phyloP scores from a whole-genome alignment of 2,329 filamentous ascomycete genomes.

The Aspergillus pseudoviridinutans region DNA sequence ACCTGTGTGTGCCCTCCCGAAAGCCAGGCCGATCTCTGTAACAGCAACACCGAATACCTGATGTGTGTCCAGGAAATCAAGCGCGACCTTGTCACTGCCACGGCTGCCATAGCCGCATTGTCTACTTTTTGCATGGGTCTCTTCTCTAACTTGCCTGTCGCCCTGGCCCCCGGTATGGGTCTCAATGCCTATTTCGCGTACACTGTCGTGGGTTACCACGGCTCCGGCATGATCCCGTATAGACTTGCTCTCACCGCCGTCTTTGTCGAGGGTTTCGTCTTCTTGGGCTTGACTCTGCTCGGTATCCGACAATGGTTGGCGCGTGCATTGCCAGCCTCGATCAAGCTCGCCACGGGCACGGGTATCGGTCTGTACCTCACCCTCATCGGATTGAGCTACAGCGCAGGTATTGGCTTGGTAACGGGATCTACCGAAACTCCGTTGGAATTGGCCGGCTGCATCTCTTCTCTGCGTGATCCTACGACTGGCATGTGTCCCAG shows the following conservation, averaged over 20 bases:
- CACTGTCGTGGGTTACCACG: conserved; percentile 73
- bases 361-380: conserved; percentile 78
- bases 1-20: conserved; percentile 67
- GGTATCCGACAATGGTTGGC: conserved; percentile 87
- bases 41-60: conserved; percentile 44
- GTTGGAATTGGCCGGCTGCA: conserved; percentile 71
- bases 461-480: conserved; percentile 42
- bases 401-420: conserved; percentile 75
- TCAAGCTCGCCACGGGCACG: conserved; percentile 81
- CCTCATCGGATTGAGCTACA: conserved; percentile 66
- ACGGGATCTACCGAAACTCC: conserved; percentile 66
- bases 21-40: conserved; percentile 43
- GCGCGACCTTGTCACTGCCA: conserved; percentile 78
- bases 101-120: conserved; percentile 75
- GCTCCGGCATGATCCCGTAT: conserved; percentile 69
- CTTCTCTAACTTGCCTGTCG: conserved; percentile 74
- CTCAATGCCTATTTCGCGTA: conserved; percentile 86
- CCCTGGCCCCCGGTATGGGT: conserved; percentile 71
- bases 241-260: conserved; percentile 75
- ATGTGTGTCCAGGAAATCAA: conserved; percentile 55
- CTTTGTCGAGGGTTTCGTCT: conserved; percentile 84
- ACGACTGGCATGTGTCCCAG: conserved; percentile 56
- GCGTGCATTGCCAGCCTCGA: conserved; percentile 73
- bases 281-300: conserved; percentile 72
- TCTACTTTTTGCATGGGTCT: conserved; percentile 80